Base-by-base conservation (phyloP, 495 filamentous ascomycete genomes). In the Tetracladium setigerum region DNA sequence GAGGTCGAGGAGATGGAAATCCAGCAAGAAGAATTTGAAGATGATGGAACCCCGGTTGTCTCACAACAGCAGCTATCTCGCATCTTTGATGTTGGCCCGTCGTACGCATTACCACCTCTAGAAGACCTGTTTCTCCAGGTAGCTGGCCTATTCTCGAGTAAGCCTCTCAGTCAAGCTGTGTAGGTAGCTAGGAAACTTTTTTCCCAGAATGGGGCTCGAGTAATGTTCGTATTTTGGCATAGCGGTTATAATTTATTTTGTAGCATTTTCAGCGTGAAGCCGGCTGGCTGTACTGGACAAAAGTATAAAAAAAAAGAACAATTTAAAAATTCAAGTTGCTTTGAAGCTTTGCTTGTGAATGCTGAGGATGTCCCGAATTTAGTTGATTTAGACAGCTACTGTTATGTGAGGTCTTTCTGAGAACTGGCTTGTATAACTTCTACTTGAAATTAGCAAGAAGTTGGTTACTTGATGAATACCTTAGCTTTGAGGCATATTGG, bases 91-190 rank as follows among this genome's bases (percentile, higher is more conserved):
- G 72, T 74, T 30, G 81, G 76, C 1, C 82, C 86, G 18, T 74
- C 86, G 6, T 87, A 82, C 64, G 82, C 84, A 9, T 72, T 92
- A 65, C 86, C 87, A 22, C 78, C 86, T 33, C 79, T 92, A 35
- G 76, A 78, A 43, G 81, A 88, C 43, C 68, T 94, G 56, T 94
- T 95, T 60, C 76, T 82, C 52, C 78, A 81, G 46, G 83, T 95
- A 14, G 79, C 79, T 1, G 72, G 66, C 10, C 53, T 86, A 43
- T 80, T 77, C 56, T 68, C 70, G 7, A 58, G 70, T 17, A 79
- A 76, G 49, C 65, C 71, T 0, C 31, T 54, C 31, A 37, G 19
- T n/a, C 30, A 39, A 27, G 43, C n/a, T 38, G 43, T 46, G 13
- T 43, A 4, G 46, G 44, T 38, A 49, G 15, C 2, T 44, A 27